Base-by-base conservation (phyloP, 2,329 filamentous ascomycete genomes). In the Pseudogymnoascus sp. region DNA sequence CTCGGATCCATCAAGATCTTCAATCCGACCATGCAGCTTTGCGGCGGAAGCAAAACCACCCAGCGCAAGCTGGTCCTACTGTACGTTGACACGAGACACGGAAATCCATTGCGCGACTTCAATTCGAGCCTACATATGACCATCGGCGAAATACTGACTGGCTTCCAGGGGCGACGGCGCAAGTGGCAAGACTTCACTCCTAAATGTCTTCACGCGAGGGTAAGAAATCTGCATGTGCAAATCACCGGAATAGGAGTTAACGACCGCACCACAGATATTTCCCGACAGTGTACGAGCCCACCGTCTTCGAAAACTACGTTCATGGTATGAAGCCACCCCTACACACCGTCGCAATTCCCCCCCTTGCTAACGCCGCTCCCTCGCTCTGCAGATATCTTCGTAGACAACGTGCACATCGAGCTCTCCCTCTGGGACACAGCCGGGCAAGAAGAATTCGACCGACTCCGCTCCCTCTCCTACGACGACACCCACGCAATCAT, bases 121-220 rank as follows among this genome's bases (percentile, higher is more conserved):
- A 52, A 35, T n/a, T 60, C 63, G 64, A 61, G 45, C 45, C 12
- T n/a, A 9, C 6, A 33, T 33, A 27, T 27, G 45, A 33, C 33
- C 45, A 8, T 15, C 45, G 8, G 27, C 69, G 66, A 15, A 60
- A 48, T 15, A 58, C 37, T 59, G 18, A 61, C 27, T 29, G 2
- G 40, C 36, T 63, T 60, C 73, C 71, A 96, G 92, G 73, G 93
- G 93, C 71, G 93, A 97, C 74, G 93, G 93, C 82, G 93, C 93
- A 69, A 95, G 89, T 76, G 93, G 93, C 73, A 99, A 99, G 82
- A 99, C 94, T 61, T 97, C 92, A 67, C 78, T 97, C 72, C 79
- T 99, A 71, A 99, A 99, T 75, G 94, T 99, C 75, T 99, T 99
- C 78, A 99, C 94, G 69, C 87, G 93, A 88, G 93, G 93, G 89